Evolutionary conservation across 352 stramenopile species (phyloP).

Genomic region (Lagenidium giganteum): DNA sequence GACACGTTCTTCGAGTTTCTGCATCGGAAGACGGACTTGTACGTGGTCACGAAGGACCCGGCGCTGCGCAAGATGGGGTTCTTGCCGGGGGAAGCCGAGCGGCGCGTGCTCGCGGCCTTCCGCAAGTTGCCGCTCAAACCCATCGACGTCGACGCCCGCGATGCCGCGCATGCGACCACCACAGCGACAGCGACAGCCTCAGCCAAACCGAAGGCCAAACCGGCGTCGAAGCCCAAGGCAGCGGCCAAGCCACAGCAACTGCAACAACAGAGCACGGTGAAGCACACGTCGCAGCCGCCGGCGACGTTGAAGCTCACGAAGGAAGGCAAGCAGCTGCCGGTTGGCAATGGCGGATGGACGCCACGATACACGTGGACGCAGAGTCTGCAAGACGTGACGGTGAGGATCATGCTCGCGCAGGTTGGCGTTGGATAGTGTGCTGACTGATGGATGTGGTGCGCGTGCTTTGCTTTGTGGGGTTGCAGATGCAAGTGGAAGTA

Average conservation of each 20-base stretch:
- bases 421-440: too few species aligned
- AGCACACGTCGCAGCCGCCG: not conserved
- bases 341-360: too few species aligned
- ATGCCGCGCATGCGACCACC: not conserved
- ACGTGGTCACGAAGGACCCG: slow-evolving; percentile 66
- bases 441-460: too few species aligned
- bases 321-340: too few species aligned
- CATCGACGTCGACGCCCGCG: slow-evolving; percentile 24
- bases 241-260: not conserved
- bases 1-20: slow-evolving; percentile 97
- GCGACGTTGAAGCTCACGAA: slow-evolving; percentile 31
- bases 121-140: slow-evolving; percentile 57
- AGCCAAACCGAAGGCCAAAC: not conserved
- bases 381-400: too few species aligned
- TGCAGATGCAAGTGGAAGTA: slow-evolving; percentile 83
- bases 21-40: slow-evolving; percentile 98
- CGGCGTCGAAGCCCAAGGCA: not conserved
- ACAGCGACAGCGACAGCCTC: not conserved
- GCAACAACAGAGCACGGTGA: not conserved
- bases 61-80: slow-evolving; percentile 53
- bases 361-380: too few species aligned
- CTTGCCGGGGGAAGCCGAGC: slow-evolving; percentile 45
- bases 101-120: slow-evolving; percentile 58
- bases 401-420: too few species aligned
- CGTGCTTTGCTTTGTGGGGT: not conserved